Base-by-base conservation (phyloP, 768 basidiomycete genomes). In the Coprinellus micaceus region DNA sequence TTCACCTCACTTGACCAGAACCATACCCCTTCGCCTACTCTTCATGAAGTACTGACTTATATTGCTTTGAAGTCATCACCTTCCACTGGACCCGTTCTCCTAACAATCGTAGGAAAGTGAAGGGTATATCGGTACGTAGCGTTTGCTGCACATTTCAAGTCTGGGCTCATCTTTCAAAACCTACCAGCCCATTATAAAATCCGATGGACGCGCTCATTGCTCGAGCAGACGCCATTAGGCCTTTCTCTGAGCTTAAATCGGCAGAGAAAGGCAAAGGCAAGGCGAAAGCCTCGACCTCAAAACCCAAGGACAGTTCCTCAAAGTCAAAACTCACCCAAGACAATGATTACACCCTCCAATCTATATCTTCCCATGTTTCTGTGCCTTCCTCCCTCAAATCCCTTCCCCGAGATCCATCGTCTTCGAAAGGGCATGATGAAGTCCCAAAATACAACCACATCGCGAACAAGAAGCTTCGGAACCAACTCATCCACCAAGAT, bases 181-280 rank as follows among this genome's bases (percentile, higher is more conserved):
- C n/a, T n/a, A n/a, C n/a, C n/a, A n/a, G n/a, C n/a, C n/a, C n/a
- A n/a, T n/a, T n/a, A n/a, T n/a, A n/a, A n/a, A n/a, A n/a, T n/a
- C n/a, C n/a, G n/a, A 90, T 91, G 88, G 88, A 91, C 63, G 72
- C 85, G 11, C 79, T 93, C 13, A 77, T 92, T 58, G 83, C 88
- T 17, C 84, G 84, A 61, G 88, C 86, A 45, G 75, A 88, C 58
- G 79, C 84, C 7, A 70, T 85, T 39, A 69, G 72, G 56, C 77
- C 84, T 36, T 77, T 47, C 4, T 24, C 49, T 3, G 29, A 11
- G 67, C 66, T 10, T 83, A 80, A 62, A 79, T 74, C 60, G 70
- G 75, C 63, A 43, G 45, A 44, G 47, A 53, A 66, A 64, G 45
- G 26, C 69, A 66, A 67, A 67, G 30, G 25, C 49, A 17, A 51